A percentile compares a stretch with the other conserved stretches of the same genome.
Conservation (phyloP, 768 basidiomycete genomes). For the Dendrothele bispora region DNA sequence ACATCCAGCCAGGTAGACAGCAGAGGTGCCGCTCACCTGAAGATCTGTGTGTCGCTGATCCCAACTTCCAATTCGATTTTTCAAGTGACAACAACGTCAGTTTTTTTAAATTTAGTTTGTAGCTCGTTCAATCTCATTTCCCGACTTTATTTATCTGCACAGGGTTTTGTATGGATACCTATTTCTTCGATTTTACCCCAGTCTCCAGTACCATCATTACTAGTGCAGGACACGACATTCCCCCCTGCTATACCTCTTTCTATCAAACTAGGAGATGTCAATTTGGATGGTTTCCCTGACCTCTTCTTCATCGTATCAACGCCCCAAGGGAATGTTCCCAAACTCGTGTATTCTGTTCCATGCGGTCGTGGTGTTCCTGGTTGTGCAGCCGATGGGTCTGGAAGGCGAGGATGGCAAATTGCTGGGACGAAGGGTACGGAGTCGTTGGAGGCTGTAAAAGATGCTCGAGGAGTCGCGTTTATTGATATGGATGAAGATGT, state of each 20-base stretch:
- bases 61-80: slow-evolving; percentile 77
- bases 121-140: neutral
- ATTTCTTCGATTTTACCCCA: slow-evolving; percentile 58
- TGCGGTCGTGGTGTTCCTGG: slow-evolving; percentile 46
- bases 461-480: slow-evolving; percentile 78
- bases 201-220: slow-evolving; percentile 47
- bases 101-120: slow-evolving; percentile 18
- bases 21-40: slow-evolving; percentile 73
- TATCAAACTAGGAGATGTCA: slow-evolving; percentile 83
- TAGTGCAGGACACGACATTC: slow-evolving; percentile 68
- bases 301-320: slow-evolving; percentile 59
- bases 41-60: slow-evolving; percentile 80
- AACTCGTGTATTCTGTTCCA: slow-evolving; percentile 63
- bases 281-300: slow-evolving; percentile 95
- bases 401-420: slow-evolving; percentile 66
- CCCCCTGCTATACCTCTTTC: slow-evolving; percentile 72
- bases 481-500: slow-evolving; percentile 97
- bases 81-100: slow-evolving; percentile 50
- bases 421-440: slow-evolving; percentile 56
- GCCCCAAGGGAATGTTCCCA: slow-evolving; percentile 51
- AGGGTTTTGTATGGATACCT: slow-evolving; percentile 66
- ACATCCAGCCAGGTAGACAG: slow-evolving; percentile 47
- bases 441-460: slow-evolving; percentile 62
- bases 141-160: slow-evolving; percentile 34
- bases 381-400: slow-evolving; percentile 49